Base-by-base conservation (phyloP, 805 yeast species). In the Jamesozyma piceae region DNA sequence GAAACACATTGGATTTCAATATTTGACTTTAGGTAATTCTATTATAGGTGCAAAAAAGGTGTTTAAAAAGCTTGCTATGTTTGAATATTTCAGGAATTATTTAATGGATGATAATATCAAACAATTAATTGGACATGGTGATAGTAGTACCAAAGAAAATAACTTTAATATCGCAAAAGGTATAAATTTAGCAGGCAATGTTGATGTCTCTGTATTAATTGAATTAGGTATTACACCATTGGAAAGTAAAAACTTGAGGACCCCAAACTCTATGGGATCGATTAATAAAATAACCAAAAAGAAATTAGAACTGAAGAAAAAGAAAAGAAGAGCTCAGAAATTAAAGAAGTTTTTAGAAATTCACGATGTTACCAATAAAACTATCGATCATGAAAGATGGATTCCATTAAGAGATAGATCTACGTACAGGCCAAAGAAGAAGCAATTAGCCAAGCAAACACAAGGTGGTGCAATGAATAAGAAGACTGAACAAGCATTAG, bases 391-490 rank as follows among this genome's bases (percentile, higher is more conserved):
- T 15, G 97, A 89, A 62, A 80, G 97, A 65, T 89, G 97, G 97
- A 63, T 90, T 39, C 95, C 96, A 19, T 53, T 83, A 72, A 82
- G 79, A 58, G 94, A 89, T 58, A 77, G 97, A 61, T 74, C 88
- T 5, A 77, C 80, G 53, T 88, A 82, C 66, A 85, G 78, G 62
- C 85, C 94, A 13, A 82, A 84, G 57, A 81, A 77, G 59, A 73
- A 71, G 51, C 66, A 67, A 49, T 48, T 58, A 42, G 65, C 67
- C 5, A 72, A 70, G 48, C 76, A 71, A 38, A 76, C 82, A 0
- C 85, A 79, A 58, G 87, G 85, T 53, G 81, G 80, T 27, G 73
- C 73, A 13, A 78, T 74, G 53, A 65, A 63, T 41, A 67, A 58
- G 33, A 57, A 54, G 37, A 53, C 56, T 13, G 65, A 58, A 44